Base-by-base conservation (phyloP, 2,329 filamentous ascomycete species). In the Diaporthe batatas region DNA sequence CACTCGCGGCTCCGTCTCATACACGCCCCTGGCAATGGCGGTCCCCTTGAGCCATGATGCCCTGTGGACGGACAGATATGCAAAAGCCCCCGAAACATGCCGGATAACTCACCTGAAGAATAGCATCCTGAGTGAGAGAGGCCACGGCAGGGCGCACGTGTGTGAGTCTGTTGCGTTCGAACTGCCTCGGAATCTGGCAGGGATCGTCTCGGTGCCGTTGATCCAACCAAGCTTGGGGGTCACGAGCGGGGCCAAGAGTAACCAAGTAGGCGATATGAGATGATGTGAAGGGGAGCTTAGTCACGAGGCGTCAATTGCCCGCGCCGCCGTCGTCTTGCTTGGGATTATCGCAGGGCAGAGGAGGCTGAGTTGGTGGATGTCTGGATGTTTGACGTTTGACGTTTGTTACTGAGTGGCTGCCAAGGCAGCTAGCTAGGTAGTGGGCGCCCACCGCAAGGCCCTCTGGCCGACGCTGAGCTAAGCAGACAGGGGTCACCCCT, bases 71-170 rank as follows among this genome's bases (percentile, higher is more conserved):
- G 3, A 29, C 1, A 6, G 12, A 29, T 5, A 12, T 6, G 6
- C 10, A 1, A 10, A 3, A 7, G 12, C 23, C 0, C 3, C 32
- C 2, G 44, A 10, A 5, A 7, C 53, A 25, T 14, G 12, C 25
- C 36, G 25, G 12, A 16, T 10, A 39, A 71, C 78, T 71, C 74
- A 85, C 84, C 84, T 85, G 77, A 85, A 85, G 79, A 85, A 85
- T 75, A 85, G 82, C 84, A 85, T 85, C 55, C 39, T 73, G 67
- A 44, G n/a, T 32, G 12, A 36, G 8, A 36, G 8, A 16, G 25
- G 29, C 51, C 16, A 10, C 11, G 10, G n/a, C 39, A 16, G 25
- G 49, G 11, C 7, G 34, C 25, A 55, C 44, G 23, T 4, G 34
- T 36, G 34, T 11, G 6, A 1, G 6, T n/a, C 34, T 36, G 8